Evolutionary conservation across 768 basidiomycete genomes (phyloP), one percentile per base, ranked within the genome.

Genomic region (Termitomyces sp.): DNA sequence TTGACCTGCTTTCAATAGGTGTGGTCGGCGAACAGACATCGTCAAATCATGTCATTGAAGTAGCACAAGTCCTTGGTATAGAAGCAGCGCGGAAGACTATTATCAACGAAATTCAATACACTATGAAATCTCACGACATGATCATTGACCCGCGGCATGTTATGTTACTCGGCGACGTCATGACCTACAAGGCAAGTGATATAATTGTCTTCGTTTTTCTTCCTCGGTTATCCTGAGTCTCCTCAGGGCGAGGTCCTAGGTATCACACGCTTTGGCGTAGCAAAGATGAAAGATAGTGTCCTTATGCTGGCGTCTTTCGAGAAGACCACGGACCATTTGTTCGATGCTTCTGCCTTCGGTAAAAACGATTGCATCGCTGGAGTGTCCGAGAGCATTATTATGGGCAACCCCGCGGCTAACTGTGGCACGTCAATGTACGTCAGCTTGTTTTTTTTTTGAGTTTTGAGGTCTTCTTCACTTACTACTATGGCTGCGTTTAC

Each of bases 281-380:
- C 95, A 8, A 98, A 98, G 77, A 98, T 98, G 94, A 98, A 98
- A 72, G 97, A 99, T 72, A 94, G 92, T 66, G 95, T 98, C 0
- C 83, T 99, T 66, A 99, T 98, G 97, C 78, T 98, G 65, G 97
- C 97, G 10, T 97, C 94, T 26, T 99, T 99, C 72, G 97, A 99
- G 74, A 98, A 98, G 77, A 98, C 97, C 16, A 99, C 97, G 14
- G 97, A 99, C 76, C 97, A 99, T 72, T 75, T 99, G 59, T 99
- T 99, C 73, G 94, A 99, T 67, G 97, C 97, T 2, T 89, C 97
- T 10, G 92, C 97, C 2, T 95, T 89, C 70, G 93, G 94, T 12
- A 98, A 98, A 73, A 93, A 86, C 51, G 97, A 99, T 67, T 84
- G 82, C 57, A 97, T 99, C 54, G 87, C 92, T 32, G 97, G 97